phyloP scores from a whole-genome alignment of 768 basidiomycete genomes.

The Russula abietina region DNA sequence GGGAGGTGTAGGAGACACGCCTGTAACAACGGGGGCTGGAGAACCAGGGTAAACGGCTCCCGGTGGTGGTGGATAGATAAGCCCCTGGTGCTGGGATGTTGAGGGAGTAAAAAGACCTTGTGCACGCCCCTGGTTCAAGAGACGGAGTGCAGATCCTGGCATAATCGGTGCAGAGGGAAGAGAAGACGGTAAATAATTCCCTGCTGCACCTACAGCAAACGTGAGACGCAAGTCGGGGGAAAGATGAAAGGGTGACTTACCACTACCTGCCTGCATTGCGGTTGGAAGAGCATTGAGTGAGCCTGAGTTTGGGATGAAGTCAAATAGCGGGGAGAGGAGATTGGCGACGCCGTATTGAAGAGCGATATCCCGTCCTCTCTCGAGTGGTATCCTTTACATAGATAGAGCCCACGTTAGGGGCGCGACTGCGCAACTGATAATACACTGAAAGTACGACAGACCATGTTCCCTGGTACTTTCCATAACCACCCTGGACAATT shows the following conservation, averaged over 20 bases:
- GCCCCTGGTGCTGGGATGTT: conserved; percentile 52
- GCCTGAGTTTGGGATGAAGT: conserved; percentile 76
- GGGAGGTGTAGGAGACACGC: conserved; percentile 34
- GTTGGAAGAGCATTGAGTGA: conserved; percentile 62
- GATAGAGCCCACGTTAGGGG: background rate
- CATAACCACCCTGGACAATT: conserved; percentile 98
- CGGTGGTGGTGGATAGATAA: conserved; percentile 48
- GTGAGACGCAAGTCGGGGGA: background rate
- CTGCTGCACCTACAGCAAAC: conserved; percentile 6
- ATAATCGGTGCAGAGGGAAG: conserved; percentile 80
- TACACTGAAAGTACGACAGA: conserved; percentile 35
- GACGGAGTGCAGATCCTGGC: conserved; percentile 79
- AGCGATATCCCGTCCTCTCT: conserved; percentile 89
- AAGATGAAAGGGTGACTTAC: background rate
- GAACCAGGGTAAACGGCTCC: conserved; percentile 46
- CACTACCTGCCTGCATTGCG: conserved; percentile 26
- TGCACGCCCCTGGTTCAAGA: conserved; percentile 79
- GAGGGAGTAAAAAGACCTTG: conserved; percentile 84
- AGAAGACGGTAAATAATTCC: conserved; percentile 29
- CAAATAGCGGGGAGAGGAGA: conserved; percentile 84
- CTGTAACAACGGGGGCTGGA: conserved; percentile 35
- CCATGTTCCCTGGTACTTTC: conserved; percentile 99
- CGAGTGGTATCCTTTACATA: conserved; percentile 81
- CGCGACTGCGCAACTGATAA: conserved; percentile 11
- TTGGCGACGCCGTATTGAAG: conserved; percentile 86